Percentiles rank a stretch among this genome's conserved stretches.
Evolutionary conservation across 345 rosid genomes (phyloP).

Genomic region (Lepidium didymum): DNA sequence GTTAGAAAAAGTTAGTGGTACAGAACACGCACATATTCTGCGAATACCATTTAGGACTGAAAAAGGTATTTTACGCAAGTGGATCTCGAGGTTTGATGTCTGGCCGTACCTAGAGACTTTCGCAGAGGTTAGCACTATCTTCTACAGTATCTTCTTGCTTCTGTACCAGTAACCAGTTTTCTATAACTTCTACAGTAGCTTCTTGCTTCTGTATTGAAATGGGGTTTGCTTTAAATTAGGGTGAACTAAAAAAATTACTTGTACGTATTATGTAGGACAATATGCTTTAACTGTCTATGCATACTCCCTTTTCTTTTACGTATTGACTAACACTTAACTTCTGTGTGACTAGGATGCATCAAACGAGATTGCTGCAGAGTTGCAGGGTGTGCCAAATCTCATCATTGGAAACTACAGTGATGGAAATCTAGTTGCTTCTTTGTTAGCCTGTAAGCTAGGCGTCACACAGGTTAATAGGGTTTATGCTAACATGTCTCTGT

Average conservation of each 20-base stretch:
- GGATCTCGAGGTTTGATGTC: slow-evolving; percentile 55
- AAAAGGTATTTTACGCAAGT: slow-evolving; percentile 42
- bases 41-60: slow-evolving; percentile 49
- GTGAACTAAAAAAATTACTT: neutral
- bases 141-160: too few species aligned
- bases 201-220: neutral
- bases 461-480: slow-evolving; percentile 34
- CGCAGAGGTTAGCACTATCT: slow-evolving; percentile 39
- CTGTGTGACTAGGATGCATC: slow-evolving; percentile 40
- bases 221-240: neutral
- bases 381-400: slow-evolving; percentile 47
- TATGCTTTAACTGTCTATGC: neutral
- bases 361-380: slow-evolving; percentile 43
- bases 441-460: slow-evolving; percentile 47
- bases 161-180: neutral
- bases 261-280: neutral
- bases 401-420: slow-evolving; percentile 57
- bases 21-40: slow-evolving; percentile 40
- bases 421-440: slow-evolving; percentile 49
- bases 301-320: neutral
- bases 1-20: slow-evolving; percentile 43
- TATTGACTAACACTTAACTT: neutral
- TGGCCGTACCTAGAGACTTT: slow-evolving; percentile 51
- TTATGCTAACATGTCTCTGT: neutral
- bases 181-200: neutral